Evolutionary conservation across 805 yeast genomes (phyloP).

Genomic region (Ogataea henricii): DNA sequence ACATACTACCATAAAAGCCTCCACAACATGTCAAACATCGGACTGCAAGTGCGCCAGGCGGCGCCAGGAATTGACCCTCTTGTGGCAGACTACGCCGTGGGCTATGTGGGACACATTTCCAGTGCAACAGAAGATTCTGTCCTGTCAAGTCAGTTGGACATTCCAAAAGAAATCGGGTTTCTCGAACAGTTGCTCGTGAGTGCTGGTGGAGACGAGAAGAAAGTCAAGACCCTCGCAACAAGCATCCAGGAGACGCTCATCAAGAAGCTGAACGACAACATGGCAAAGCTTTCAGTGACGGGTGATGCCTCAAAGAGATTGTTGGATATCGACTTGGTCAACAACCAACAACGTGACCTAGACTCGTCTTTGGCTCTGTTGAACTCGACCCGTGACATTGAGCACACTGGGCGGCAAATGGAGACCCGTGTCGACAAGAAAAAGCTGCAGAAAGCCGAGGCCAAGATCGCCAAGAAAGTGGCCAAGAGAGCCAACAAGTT

Average conservation of each 20-base stretch:
- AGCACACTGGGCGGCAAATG: conserved; percentile 86
- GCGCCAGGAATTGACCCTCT: conserved; percentile 84
- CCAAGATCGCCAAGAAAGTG: conserved; percentile 94
- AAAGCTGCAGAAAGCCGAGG: conserved; percentile 95
- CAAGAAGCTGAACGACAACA: conserved; percentile 61
- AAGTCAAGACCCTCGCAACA: conserved; percentile 51
- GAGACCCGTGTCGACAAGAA: conserved; percentile 95
- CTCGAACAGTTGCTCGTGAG: conserved; percentile 63
- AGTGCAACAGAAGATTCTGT: conserved; percentile 78
- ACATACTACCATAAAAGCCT: not conserved
- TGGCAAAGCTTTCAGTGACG: conserved; percentile 72
- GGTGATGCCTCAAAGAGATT: conserved; percentile 90
- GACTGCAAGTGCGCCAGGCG: conserved; percentile 74
- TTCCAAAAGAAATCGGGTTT: conserved; percentile 67
- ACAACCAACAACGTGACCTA: conserved; percentile 69
- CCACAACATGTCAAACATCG: conserved; percentile 36
- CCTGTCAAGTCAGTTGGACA: conserved; percentile 69
- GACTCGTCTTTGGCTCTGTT: conserved; percentile 75
- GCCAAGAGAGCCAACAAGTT: conserved; percentile 83
- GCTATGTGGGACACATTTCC: conserved; percentile 84
- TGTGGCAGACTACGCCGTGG: conserved; percentile 87
- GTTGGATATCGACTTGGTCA: conserved; percentile 72
- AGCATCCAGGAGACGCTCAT: conserved; percentile 50
- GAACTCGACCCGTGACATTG: conserved; percentile 82
- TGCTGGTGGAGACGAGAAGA: conserved; percentile 76